Base-by-base conservation (phyloP, 2,329 filamentous ascomycete genomes). In the Xylariales sp. region DNA sequence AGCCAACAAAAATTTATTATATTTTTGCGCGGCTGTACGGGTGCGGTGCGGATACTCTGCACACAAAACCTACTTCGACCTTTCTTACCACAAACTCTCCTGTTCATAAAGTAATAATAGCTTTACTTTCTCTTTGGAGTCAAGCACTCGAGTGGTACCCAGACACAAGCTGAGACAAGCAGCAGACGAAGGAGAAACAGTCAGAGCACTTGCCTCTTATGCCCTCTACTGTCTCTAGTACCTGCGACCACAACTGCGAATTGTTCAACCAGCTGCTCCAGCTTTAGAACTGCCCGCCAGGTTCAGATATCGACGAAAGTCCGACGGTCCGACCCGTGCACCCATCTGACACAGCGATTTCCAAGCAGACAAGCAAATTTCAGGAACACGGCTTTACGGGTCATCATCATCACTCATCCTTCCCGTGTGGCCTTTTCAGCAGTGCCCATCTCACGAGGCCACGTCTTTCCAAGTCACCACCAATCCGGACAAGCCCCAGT, bases 281-380 rank as follows among this genome's bases (percentile, higher is more conserved):
- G n/a, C n/a, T n/a, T n/a, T n/a, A n/a, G n/a, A n/a, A n/a, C n/a
- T n/a, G n/a, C n/a, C n/a, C n/a, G n/a, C n/a, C n/a, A n/a, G n/a
- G n/a, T n/a, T n/a, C n/a, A n/a, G n/a, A 32, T 18, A 9, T 22
- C 9, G 21, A 22, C 25, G 24, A 22, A 40, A 32, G 21, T n/a
- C 39, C 39, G 39, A 42, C 39, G 31, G 39, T 42, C 39, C 39
- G 39, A 36, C n/a, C 39, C 32, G 31, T 36, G 31, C 31, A 21
- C 18, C 21, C n/a, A n/a, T n/a, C n/a, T n/a, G n/a, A n/a, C n/a
- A n/a, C n/a, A n/a, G n/a, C n/a, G n/a, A n/a, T n/a, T n/a, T n/a
- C n/a, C 28, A 16, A 15, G 19, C 31, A 28, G 21, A 28, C 10
- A 21, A 35, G n/a, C n/a, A 21, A 35, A 27, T 35, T 29, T 14